Conservation (phyloP, 1,284 basidiomycete genomes). For the Papiliotrema terrestris region DNA sequence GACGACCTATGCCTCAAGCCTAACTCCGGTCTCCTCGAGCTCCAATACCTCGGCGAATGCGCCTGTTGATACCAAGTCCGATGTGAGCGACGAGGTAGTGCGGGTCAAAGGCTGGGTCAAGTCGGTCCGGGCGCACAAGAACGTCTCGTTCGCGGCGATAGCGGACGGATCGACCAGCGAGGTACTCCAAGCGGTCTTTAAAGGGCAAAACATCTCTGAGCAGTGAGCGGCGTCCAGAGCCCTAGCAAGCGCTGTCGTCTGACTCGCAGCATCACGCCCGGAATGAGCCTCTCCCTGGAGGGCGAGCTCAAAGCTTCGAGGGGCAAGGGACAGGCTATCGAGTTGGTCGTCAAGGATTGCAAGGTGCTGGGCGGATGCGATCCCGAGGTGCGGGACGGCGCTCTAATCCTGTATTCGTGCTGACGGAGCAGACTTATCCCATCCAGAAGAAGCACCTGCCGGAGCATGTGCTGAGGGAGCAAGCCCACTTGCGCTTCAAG, state of each 20-base stretch:
- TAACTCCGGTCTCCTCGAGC: neutral
- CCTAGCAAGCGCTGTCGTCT: neutral
- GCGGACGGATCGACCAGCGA: conserved; percentile 70
- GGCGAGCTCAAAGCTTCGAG: conserved; percentile 65
- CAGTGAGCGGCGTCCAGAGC: conserved; percentile 20
- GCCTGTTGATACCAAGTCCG: neutral
- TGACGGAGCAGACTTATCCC: conserved; percentile 63
- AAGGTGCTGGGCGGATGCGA: conserved; percentile 71
- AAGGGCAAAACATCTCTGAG: conserved; percentile 46
- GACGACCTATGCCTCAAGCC: neutral
- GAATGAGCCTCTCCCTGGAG: conserved; percentile 64
- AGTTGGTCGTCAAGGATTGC: conserved; percentile 66
- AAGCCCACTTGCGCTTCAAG: conserved; percentile 77
- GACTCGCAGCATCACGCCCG: conserved; percentile 43
- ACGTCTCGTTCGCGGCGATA: conserved; percentile 75
- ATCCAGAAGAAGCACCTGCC: conserved; percentile 80
- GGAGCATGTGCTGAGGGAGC: conserved; percentile 70
- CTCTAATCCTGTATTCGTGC: neutral
- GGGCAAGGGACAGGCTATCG: conserved; percentile 66
- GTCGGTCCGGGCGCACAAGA: conserved; percentile 78
- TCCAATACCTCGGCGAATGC: no score
- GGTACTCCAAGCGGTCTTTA: conserved; percentile 74
- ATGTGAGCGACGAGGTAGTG: neutral
- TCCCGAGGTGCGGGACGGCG: conserved; percentile 56
- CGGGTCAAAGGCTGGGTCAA: conserved; percentile 69